A percentile compares a stretch with the other conserved stretches of the same genome.
Evolutionary conservation across 2,329 filamentous ascomycete species (phyloP).

Genomic region (Colletotrichum noveboracense): DNA sequence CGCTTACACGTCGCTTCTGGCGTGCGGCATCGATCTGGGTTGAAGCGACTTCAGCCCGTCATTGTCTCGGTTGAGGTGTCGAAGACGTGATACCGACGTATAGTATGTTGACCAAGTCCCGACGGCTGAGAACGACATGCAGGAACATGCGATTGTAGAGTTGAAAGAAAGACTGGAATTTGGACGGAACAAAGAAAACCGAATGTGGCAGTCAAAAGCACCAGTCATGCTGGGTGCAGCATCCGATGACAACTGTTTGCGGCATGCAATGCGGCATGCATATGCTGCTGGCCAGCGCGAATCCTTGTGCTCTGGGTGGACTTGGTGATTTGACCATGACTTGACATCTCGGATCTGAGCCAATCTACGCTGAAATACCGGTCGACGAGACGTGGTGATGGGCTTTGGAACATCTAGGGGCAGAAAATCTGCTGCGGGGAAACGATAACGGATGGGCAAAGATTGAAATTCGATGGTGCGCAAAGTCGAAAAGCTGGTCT

Average conservation of each 20-base stretch:
- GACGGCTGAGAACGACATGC: not conserved
- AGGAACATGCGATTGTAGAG: not conserved
- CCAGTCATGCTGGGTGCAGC: not conserved
- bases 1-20: not conserved
- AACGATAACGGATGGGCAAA: not conserved
- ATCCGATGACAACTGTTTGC: constrained; percentile 5
- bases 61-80: not conserved
- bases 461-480: not conserved
- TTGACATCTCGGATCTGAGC: not conserved
- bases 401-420: not conserved
- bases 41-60: not conserved
- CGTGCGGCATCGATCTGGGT: not conserved
- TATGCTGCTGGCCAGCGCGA: not conserved
- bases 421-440: not conserved
- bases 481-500: not conserved
- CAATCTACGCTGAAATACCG: not conserved
- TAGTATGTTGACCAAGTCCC: not conserved
- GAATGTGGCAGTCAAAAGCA: not conserved
- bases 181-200: not conserved
- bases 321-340: not conserved
- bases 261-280: not conserved
- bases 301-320: not conserved
- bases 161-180: not conserved
- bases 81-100: not conserved
- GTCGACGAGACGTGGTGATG: not conserved